Evolutionary conservation across 495 filamentous ascomycete genomes (phyloP), one percentile per base, ranked within the genome.

Genomic region (Podospora tetraspora): DNA sequence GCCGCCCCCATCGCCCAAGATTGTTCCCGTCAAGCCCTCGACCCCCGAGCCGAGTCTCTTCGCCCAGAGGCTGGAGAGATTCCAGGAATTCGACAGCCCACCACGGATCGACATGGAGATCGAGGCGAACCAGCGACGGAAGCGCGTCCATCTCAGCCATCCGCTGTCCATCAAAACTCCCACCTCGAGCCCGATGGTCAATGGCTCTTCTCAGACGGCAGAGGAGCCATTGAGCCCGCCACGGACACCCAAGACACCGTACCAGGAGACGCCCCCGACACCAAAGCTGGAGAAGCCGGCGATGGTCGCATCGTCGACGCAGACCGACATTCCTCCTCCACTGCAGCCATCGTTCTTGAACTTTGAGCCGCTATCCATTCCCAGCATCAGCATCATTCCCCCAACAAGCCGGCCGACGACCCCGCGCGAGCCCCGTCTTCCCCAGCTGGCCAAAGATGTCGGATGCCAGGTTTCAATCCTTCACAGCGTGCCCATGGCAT

Each of bases 1-100:
- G 58, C 92, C 92, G 58, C 93, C 92, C 8, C 83, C 88, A 2
- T 96, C 91, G 21, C 92, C 92, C 7, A 82, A 79, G 59, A 63
- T 85, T n/a, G 69, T 77, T 32, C 75, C 78, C 0, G 67, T 68
- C 29, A 81, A 79, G 72, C 75, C 82, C 8, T 67, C 81, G 43
- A 80, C 79, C 11, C 77, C 78, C 12, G 81, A 84, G 68, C 78
- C 77, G 13, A 25, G 68, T 6, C 63, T 64, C 60, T 67, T 73
- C 8, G 11, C 68, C 10, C 66, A 75, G 11, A 77, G 73, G 66
- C 69, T 69, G 57, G 82, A 80, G 63, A 79, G 74, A 52, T 72
- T 73, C 63, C 68, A 66, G 52, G 78, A 79, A 58, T 11, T 77
- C 37, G 82, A 84, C 64, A 82, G 75, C 62, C 79, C 77, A 43